Evolutionary conservation across 2,329 filamentous ascomycete genomes (phyloP).

Genomic region (Triangularia setosa): DNA sequence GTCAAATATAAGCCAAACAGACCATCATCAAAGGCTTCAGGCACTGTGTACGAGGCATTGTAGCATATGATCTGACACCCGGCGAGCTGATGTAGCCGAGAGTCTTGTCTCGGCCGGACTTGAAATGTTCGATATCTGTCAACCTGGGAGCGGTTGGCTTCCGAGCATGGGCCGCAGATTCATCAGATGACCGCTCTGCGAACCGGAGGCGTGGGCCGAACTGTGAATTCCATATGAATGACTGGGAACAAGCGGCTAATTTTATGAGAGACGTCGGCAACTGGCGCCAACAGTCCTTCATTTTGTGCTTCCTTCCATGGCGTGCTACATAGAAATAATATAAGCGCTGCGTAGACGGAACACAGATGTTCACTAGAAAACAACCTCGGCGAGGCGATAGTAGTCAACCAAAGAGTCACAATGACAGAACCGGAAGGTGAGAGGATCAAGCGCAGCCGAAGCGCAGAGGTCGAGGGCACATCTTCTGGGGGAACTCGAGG

Average conservation of each 20-base stretch:
- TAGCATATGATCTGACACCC: neutral
- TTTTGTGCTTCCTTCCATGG: neutral
- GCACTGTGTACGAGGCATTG: neutral
- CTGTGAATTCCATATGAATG: neutral
- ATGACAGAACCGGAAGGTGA: neutral
- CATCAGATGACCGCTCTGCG: neutral
- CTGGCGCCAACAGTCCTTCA: constrained; percentile 1
- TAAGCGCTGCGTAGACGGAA: constrained; percentile 2
- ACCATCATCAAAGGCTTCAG: neutral
- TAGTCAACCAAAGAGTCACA: neutral
- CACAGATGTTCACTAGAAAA: neutral
- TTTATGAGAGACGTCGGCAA: constrained; percentile 1
- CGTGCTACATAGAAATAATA: neutral
- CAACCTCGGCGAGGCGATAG: neutral
- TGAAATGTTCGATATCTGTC: neutral
- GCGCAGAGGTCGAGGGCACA: constrained; percentile 8
- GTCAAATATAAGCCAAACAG: constrained; percentile 14
- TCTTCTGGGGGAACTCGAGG: neutral
- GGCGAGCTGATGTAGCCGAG: neutral
- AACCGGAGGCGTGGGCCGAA: neutral
- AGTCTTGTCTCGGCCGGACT: neutral
- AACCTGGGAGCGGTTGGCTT: neutral
- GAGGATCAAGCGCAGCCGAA: constrained; percentile 7
- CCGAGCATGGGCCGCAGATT: neutral
- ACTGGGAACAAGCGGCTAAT: constrained; percentile 14